These are phyloP conservation scores for Flaveria trinervia DNA, from an alignment of 129 eudicot genomes.

Conservation along the genomic window DNA sequence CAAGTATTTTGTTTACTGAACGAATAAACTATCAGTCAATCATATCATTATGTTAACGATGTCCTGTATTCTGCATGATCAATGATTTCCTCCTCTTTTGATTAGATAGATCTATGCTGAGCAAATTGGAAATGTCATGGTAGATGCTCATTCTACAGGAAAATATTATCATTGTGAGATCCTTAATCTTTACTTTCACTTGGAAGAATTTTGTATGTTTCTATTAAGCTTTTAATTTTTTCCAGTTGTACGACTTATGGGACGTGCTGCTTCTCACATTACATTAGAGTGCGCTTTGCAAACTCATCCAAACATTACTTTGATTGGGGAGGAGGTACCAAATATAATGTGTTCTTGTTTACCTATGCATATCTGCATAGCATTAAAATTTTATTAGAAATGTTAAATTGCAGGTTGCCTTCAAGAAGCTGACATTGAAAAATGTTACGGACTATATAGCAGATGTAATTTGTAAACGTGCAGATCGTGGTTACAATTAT, in stretches of 20 bases:
- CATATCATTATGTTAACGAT: background rate
- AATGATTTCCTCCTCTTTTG: background rate
- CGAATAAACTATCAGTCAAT: background rate
- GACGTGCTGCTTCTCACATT: conserved; percentile 98
- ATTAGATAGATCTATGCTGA: conserved; percentile 84
- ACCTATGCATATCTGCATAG: background rate
- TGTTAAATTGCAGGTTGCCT: conserved; percentile 60
- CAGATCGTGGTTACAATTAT: conserved; percentile 82
- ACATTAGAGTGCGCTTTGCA: conserved; percentile 98
- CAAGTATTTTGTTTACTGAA: background rate
- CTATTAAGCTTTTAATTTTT: conserved; percentile 1
- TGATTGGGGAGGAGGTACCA: conserved; percentile 94
- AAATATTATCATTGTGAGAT: conserved; percentile 96
- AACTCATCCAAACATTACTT: conserved; percentile 96
- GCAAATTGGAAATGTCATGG: conserved; percentile 97
- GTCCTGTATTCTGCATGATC: background rate
- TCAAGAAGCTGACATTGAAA: conserved; percentile 70
- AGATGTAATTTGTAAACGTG: conserved; percentile 80
- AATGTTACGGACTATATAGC: conserved; percentile 83
- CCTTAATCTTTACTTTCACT: conserved; percentile 2
- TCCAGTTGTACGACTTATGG: conserved; percentile 97
- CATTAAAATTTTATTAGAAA: background rate
- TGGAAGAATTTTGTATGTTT: background rate
- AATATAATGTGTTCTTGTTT: background rate
- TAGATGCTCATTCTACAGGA: conserved; percentile 97